These are phyloP conservation scores for Cymodocea nodosa DNA, from an alignment of 116 monocot species.

Conservation along the genomic window DNA sequence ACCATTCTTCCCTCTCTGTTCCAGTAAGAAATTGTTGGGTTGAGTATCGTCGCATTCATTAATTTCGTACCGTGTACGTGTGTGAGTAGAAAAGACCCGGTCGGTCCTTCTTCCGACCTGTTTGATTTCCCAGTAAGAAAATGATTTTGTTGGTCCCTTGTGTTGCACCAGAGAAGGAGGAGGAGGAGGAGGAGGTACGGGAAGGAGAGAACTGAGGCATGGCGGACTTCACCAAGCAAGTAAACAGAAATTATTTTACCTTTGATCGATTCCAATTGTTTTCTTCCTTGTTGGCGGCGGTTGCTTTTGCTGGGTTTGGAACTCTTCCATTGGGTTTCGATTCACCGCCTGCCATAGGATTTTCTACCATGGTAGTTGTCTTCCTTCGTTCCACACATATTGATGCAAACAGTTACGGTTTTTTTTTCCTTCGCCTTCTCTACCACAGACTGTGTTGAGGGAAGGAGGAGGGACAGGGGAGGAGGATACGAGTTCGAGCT, in stretches of 20 bases:
- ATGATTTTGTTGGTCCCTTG: too few species aligned
- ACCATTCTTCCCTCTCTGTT: too few species aligned
- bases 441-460: too few species aligned
- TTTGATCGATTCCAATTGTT: neutral
- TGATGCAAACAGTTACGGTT: neutral
- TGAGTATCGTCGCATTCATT: neutral
- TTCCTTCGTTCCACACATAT: neutral
- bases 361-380: too few species aligned
- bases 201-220: neutral
- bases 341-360: too few species aligned
- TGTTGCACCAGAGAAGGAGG: too few species aligned
- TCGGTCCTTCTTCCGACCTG: neutral
- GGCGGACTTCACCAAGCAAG: constrained; percentile 2
- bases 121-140: neutral
- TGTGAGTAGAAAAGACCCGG: neutral
- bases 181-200: neutral
- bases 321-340: neutral
- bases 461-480: constrained; percentile 2
- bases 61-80: neutral
- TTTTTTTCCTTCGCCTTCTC: neutral
- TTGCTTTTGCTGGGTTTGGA: neutral
- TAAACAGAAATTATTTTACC: neutral
- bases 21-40: neutral
- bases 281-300: too few species aligned
- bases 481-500: neutral